Conservation (phyloP, 1,284 basidiomycete genomes). For the Cutaneotrichosporon cavernicola region DNA sequence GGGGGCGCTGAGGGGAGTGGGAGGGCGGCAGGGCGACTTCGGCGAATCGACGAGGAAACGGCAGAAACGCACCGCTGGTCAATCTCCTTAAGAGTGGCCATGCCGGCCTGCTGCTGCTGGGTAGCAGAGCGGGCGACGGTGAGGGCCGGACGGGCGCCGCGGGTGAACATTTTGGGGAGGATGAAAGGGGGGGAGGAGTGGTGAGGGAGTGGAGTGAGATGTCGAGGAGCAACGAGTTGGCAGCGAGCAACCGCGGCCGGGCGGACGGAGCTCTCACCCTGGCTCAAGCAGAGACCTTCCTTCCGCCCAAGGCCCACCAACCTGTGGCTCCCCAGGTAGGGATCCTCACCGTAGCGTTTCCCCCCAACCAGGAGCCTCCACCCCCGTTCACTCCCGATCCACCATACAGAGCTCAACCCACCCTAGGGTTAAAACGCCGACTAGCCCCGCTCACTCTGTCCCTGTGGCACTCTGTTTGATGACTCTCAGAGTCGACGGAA, state of each 20-base stretch:
- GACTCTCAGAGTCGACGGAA: not conserved
- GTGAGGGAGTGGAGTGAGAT: constrained; percentile 22
- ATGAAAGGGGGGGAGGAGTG: constrained; percentile 19
- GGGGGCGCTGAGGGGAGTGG: not conserved
- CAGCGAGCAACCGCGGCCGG: constrained; percentile 1
- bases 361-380: not conserved
- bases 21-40: constrained; percentile 52
- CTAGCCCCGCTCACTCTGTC: not conserved
- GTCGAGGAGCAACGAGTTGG: constrained; percentile 8
- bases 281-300: not conserved
- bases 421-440: not conserved
- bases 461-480: not conserved
- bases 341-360: not conserved
- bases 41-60: constrained; percentile 9
- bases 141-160: constrained; percentile 65
- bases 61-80: constrained; percentile 68
- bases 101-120: constrained; percentile 68
- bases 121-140: constrained; percentile 57
- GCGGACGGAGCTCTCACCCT: not conserved
- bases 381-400: constrained; percentile 1
- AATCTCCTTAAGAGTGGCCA: constrained; percentile 96
- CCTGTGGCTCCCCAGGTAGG: not conserved
- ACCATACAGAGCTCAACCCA: not conserved
- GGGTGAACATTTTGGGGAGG: constrained; percentile 54
- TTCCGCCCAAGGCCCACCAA: not conserved